Percentiles rank a stretch among this genome's conserved stretches.
Conservation (phyloP, 768 basidiomycete genomes). For the Mycena rosella region DNA sequence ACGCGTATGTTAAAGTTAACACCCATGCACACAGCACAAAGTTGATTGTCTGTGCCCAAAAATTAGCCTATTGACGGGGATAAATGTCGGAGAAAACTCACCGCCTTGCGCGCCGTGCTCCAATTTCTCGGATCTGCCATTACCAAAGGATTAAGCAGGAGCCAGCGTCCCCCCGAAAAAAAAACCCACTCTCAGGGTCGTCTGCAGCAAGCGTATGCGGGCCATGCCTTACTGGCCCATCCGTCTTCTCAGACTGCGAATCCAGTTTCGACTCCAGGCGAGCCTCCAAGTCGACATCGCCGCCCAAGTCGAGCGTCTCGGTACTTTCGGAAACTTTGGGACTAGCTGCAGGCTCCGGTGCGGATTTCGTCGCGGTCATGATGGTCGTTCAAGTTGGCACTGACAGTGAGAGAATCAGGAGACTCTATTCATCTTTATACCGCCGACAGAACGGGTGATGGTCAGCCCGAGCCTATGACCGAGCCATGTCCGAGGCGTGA, state of each 20-base stretch:
- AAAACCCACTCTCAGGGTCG: constrained; percentile 20
- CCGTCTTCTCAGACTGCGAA: neutral
- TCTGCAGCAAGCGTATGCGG: constrained; percentile 19
- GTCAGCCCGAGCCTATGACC: neutral
- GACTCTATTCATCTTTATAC: too few relatives aligned
- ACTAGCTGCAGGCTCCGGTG: neutral
- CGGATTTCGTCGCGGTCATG: neutral
- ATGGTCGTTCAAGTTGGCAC: too few relatives aligned
- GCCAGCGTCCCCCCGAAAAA: neutral
- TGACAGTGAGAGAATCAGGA: neutral
- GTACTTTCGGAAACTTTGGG: neutral
- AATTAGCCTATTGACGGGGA: neutral
- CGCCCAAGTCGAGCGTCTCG: constrained; percentile 9
- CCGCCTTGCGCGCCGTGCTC: constrained; percentile 2
- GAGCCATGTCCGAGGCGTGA: too few relatives aligned
- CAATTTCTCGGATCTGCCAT: constrained; percentile 25
- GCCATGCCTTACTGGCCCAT: neutral
- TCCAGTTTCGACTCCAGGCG: constrained; percentile 2
- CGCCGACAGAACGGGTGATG: neutral
- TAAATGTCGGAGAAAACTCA: neutral
- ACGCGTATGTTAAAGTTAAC: constrained; percentile 30
- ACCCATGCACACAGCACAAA: constrained; percentile 31
- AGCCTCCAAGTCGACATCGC: constrained; percentile 22
- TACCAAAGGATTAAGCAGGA: neutral
- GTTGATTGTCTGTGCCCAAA: constrained; percentile 16